A percentile compares a stretch with the other conserved stretches of the same genome.
Evolutionary conservation across 257 asterid genomes (phyloP).

Genomic region (Marsdenia floribunda): DNA sequence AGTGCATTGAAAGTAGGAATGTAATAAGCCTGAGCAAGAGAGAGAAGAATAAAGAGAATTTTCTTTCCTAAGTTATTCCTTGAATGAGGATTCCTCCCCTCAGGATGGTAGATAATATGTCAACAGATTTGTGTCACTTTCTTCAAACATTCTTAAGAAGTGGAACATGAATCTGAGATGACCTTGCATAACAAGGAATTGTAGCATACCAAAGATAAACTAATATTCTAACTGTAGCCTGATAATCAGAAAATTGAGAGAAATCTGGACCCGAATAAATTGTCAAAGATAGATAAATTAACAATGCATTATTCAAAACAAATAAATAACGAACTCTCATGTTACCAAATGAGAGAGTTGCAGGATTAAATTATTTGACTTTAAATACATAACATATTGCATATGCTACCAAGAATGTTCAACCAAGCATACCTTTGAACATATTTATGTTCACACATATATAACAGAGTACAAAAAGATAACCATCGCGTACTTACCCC

Average conservation of each 20-base stretch:
- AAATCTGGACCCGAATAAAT: background rate
- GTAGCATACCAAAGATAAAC: background rate
- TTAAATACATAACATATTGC: background rate
- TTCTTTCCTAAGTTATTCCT: no score
- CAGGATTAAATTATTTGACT: background rate
- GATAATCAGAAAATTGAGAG: background rate
- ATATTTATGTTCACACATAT: background rate
- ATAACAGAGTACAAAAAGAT: background rate
- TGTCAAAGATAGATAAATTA: background rate
- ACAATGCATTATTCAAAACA: background rate
- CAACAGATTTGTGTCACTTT: background rate
- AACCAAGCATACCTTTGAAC: background rate
- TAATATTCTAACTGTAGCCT: background rate
- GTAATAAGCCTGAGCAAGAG: background rate
- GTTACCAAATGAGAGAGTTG: background rate
- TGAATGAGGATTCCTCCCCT: no score
- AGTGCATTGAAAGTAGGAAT: background rate
- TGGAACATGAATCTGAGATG: background rate
- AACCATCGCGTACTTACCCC: constrained; percentile 53
- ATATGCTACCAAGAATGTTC: background rate
- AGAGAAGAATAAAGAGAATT: background rate
- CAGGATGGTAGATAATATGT: no score
- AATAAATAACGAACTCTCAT: background rate
- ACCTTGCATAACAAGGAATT: background rate
- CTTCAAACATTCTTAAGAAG: background rate